Percentiles rank a stretch among this genome's conserved stretches.
Conservation (phyloP, 495 filamentous ascomycete species). For the Bacidia rubella region DNA sequence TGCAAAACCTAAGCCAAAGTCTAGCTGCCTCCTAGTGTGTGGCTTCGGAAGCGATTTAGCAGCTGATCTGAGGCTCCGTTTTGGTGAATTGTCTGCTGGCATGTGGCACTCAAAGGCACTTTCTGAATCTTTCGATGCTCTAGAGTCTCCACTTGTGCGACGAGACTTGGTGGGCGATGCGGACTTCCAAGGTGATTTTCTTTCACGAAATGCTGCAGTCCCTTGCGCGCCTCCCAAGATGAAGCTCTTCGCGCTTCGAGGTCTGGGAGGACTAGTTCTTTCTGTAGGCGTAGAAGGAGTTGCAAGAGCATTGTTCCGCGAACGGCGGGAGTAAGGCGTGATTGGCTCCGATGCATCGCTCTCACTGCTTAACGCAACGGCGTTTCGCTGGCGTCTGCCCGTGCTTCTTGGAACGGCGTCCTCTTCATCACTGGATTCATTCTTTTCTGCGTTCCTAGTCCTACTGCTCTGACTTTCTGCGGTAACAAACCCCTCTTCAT, state of each 20-base stretch:
- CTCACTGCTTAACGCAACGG: not conserved
- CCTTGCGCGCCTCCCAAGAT: not conserved
- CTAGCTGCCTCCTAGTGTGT: not conserved
- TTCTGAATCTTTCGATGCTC: not conserved
- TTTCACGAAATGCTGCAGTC: not conserved
- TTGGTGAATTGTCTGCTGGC: not conserved
- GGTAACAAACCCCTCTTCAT: not conserved
- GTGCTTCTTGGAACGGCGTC: not conserved
- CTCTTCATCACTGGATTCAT: not conserved
- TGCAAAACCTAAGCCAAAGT: not conserved
- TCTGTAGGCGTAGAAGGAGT: not conserved
- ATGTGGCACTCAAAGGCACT: not conserved
- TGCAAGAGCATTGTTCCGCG: not conserved
- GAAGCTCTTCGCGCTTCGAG: not conserved
- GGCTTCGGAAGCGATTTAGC: not conserved
- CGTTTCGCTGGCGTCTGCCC: not conserved
- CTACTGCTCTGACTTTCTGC: not conserved
- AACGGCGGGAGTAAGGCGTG: not conserved
- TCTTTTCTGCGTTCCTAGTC: not conserved
- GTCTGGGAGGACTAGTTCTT: not conserved
- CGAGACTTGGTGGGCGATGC: not conserved
- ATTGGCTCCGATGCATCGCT: not conserved
- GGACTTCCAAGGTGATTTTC: not conserved
- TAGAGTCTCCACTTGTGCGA: not conserved
- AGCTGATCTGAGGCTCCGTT: not conserved